phyloP scores from a whole-genome alignment of 768 basidiomycete species.

The Phylloporus sp. region DNA sequence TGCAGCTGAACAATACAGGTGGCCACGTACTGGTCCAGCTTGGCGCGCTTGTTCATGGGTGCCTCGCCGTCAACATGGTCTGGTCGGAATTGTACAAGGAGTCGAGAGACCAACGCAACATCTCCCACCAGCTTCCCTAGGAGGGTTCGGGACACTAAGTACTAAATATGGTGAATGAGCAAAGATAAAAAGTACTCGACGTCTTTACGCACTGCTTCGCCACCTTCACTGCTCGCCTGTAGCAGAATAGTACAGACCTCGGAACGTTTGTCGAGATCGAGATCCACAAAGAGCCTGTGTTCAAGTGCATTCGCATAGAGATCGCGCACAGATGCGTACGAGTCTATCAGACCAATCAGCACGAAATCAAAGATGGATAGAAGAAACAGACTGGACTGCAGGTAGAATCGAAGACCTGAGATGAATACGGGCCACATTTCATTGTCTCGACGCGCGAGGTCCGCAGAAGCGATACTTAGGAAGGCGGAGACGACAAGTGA shows the following conservation, averaged over 20 bases:
- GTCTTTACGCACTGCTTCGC: constrained; percentile 42
- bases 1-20: not conserved
- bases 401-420: constrained; percentile 40
- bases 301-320: constrained; percentile 46
- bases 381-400: constrained; percentile 43
- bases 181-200: not conserved
- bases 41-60: constrained; percentile 63
- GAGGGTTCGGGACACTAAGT: constrained; percentile 45
- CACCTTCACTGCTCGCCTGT: constrained; percentile 43
- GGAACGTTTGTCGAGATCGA: constrained; percentile 52
- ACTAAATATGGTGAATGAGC: constrained; percentile 28
- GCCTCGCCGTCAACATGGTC: constrained; percentile 36
- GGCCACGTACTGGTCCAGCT: constrained; percentile 56
- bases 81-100: constrained; percentile 52
- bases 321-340: constrained; percentile 34
- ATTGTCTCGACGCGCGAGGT: constrained; percentile 41
- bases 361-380: not conserved
- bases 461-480: constrained; percentile 42
- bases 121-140: constrained; percentile 49
- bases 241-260: constrained; percentile 57
- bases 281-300: constrained; percentile 50
- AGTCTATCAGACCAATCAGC: constrained; percentile 32
- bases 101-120: constrained; percentile 46
- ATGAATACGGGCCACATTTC: constrained; percentile 51
- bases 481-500: constrained; percentile 44